Evolutionary conservation across 345 rosid genomes (phyloP).

Genomic region (Aquilaria malaccensis): DNA sequence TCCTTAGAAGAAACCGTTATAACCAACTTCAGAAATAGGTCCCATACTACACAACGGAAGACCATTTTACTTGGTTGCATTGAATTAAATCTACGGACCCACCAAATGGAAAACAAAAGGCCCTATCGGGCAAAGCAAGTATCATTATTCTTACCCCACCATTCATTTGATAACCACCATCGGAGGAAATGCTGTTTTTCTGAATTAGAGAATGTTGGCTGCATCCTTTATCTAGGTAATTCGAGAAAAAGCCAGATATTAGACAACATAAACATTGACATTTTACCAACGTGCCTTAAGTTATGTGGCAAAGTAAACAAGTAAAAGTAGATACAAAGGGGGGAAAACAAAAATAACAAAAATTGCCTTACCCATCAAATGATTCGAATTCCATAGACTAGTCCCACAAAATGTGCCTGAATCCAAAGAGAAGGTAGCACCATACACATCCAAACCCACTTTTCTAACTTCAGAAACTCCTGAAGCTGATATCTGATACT

Average conservation of each 20-base stretch:
- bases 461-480: conserved; percentile 31
- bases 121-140: neutral
- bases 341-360: conserved; percentile 5
- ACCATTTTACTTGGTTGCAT: neutral
- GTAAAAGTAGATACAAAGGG: conserved; percentile 10
- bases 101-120: neutral
- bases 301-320: conserved; percentile 3
- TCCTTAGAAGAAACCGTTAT: neutral
- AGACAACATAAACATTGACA: conserved; percentile 7
- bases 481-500: conserved; percentile 73
- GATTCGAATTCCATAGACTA: conserved; percentile 21
- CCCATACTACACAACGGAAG: neutral
- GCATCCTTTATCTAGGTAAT: conserved; percentile 24
- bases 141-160: conserved; percentile 31
- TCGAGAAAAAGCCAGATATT: conserved; percentile 12
- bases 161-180: conserved; percentile 13
- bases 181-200: conserved; percentile 10
- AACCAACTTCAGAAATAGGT: neutral
- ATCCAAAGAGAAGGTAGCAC: conserved; percentile 23
- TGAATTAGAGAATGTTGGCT: conserved; percentile 19
- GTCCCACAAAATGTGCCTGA: conserved; percentile 6
- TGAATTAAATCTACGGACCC: neutral
- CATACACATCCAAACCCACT: conserved; percentile 24
- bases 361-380: conserved; percentile 23
- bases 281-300: conserved; percentile 6